Conservation (phyloP, 805 yeast species). For the Sugiyamaella chiloensis region DNA sequence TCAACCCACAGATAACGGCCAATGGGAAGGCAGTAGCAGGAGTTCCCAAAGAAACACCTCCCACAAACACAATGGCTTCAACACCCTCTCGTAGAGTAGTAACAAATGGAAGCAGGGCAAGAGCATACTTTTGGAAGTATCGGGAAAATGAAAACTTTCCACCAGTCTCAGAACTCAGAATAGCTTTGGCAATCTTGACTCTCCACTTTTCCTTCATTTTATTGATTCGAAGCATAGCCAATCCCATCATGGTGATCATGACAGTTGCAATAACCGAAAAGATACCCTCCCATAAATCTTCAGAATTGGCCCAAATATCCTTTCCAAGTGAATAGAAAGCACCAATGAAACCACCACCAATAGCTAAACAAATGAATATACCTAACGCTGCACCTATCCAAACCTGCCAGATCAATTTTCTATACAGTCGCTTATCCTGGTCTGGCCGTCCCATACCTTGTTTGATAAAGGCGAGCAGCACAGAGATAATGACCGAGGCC, state of each 20-base stretch:
- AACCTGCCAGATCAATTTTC: constrained; percentile 68
- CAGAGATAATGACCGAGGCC: constrained; percentile 89
- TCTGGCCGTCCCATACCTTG: constrained; percentile 68
- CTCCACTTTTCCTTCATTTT: constrained; percentile 98
- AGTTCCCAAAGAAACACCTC: constrained; percentile 82
- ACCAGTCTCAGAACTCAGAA: constrained; percentile 46
- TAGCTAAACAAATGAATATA: constrained; percentile 68
- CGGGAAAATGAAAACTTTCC: constrained; percentile 25
- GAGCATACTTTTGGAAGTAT: constrained; percentile 68
- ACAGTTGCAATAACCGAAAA: constrained; percentile 87
- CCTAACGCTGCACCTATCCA: constrained; percentile 82
- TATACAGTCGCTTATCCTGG: constrained; percentile 45
- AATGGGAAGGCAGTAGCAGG: constrained; percentile 78
- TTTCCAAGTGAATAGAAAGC: constrained; percentile 77
- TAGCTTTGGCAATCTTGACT: constrained; percentile 83
- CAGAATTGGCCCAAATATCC: constrained; percentile 83
- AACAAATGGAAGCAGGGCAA: constrained; percentile 86
- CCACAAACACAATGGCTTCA: constrained; percentile 93
- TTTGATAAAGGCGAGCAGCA: constrained; percentile 83
- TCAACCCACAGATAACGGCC: constrained; percentile 84
- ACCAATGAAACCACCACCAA: constrained; percentile 95
- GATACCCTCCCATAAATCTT: constrained; percentile 96
- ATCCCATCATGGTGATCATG: constrained; percentile 90
- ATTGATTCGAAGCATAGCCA: constrained; percentile 92
- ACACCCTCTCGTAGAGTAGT: constrained; percentile 95